Percentiles rank a stretch among this genome's conserved stretches.
These are phyloP conservation scores for Fusarium xylarioides DNA, from an alignment of 2,329 filamentous ascomycete genomes.

Conservation along the genomic window DNA sequence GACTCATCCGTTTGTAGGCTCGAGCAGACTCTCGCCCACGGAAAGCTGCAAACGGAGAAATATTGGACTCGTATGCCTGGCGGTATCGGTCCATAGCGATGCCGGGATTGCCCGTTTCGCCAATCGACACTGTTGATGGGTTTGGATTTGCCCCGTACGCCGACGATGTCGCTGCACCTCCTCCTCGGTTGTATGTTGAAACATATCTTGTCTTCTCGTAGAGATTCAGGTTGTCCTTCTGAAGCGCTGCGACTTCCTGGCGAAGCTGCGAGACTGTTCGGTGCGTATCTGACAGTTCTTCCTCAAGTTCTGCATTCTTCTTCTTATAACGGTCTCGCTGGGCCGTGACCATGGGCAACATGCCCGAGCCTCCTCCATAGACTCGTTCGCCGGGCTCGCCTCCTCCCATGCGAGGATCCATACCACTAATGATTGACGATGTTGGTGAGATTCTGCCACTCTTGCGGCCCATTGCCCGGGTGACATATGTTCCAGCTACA, in stretches of 20 bases:
- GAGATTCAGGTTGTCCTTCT: conserved; percentile 94
- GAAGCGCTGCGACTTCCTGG: conserved; percentile 88
- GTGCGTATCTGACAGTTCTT: conserved; percentile 87
- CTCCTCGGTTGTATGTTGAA: conserved; percentile 85
- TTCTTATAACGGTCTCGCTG: conserved; percentile 99
- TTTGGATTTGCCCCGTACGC: conserved; percentile 79
- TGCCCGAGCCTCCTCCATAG: conserved; percentile 78
- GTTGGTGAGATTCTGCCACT: conserved; percentile 84
- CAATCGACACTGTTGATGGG: conserved; percentile 72
- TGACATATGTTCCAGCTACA: conserved; percentile 89
- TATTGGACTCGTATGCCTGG: conserved; percentile 91
- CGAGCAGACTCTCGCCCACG: conserved; percentile 90
- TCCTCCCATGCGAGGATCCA: conserved; percentile 71
- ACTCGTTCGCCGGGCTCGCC: conserved; percentile 66
- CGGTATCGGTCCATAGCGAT: conserved; percentile 85
- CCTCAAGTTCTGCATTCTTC: conserved; percentile 89
- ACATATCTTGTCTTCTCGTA: conserved; percentile 99
- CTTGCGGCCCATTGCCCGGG: conserved; percentile 66
- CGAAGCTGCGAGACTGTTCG: conserved; percentile 83
- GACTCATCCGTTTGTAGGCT: conserved; percentile 90
- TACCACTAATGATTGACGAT: conserved; percentile 98
- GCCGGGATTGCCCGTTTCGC: conserved; percentile 66
- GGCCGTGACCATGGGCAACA: conserved; percentile 97
- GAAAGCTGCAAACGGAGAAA: conserved; percentile 96
- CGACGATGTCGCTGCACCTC: conserved; percentile 67